Evolutionary conservation across 2,329 filamentous ascomycete genomes (phyloP).

Genomic region (Dactylellina haptotyla): DNA sequence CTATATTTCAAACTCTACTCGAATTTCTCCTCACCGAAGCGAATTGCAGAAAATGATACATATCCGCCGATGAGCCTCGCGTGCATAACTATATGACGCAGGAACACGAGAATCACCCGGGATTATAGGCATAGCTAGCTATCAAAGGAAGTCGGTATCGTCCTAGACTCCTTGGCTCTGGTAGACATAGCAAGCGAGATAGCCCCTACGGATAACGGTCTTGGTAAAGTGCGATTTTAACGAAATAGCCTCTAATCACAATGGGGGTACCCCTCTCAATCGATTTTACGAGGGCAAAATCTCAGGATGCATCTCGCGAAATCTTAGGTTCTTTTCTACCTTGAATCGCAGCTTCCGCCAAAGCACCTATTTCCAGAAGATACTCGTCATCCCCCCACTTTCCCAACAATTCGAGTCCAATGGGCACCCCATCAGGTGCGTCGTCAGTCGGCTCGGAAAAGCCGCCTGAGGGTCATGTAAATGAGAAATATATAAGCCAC

Average conservation of each 20-base stretch:
- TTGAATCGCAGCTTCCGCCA: not conserved
- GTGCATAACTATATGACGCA: constrained; percentile 37
- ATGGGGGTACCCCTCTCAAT: too few species aligned
- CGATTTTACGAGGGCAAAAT: too few species aligned
- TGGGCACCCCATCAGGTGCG: constrained; percentile 8
- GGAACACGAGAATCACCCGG: constrained; percentile 23
- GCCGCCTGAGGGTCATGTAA: constrained; percentile 1
- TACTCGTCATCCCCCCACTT: constrained; percentile 5
- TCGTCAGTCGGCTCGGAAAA: constrained; percentile 1
- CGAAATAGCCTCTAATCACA: too few species aligned
- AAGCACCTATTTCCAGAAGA: constrained; percentile 9
- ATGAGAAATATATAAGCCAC: not conserved
- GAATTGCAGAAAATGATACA: not conserved
- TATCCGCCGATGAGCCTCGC: constrained; percentile 8
- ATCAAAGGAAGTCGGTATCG: constrained; percentile 11
- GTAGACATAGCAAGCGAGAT: constrained; percentile 5
- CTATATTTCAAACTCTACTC: constrained; percentile 1
- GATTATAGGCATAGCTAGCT: not conserved
- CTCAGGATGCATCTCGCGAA: not conserved
- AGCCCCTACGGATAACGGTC: not conserved
- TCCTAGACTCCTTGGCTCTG: constrained; percentile 4
- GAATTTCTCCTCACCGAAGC: not conserved
- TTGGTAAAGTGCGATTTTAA: not conserved
- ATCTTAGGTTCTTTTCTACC: constrained; percentile 21
- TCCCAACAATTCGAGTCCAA: constrained; percentile 14